These are phyloP conservation scores for Clathrospora elynae DNA, from an alignment of 2,329 filamentous ascomycete species.

Conservation along the genomic window DNA sequence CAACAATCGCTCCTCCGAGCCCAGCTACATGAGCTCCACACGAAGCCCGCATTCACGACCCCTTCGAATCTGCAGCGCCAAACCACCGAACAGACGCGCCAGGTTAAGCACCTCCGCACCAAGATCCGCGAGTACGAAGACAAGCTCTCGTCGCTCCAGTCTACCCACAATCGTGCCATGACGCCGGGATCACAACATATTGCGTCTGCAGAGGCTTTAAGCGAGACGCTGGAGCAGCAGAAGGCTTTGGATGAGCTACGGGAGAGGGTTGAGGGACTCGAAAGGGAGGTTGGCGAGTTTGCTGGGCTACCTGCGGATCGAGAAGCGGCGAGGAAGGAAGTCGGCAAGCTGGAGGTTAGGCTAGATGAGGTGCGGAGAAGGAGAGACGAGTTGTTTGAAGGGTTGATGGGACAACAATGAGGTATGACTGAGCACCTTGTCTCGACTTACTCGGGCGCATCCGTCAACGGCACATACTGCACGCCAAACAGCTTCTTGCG, in stretches of 20 bases:
- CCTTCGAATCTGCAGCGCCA: constrained; percentile 66
- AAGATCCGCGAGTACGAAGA: constrained; percentile 69
- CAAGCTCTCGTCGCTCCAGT: constrained; percentile 47
- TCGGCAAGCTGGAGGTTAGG: constrained; percentile 69
- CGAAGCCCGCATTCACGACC: constrained; percentile 48
- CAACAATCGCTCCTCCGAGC: constrained; percentile 39
- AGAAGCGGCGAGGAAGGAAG: constrained; percentile 69
- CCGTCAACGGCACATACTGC: constrained; percentile 76
- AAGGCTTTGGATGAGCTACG: constrained; percentile 65
- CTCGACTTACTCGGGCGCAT: constrained; percentile 58
- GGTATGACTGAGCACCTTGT: constrained; percentile 1
- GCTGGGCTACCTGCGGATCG: constrained; percentile 74
- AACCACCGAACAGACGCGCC: constrained; percentile 75
- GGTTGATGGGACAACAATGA: constrained; percentile 60
- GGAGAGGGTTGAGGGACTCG: constrained; percentile 63
- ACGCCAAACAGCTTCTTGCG: constrained; percentile 67
- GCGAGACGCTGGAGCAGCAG: constrained; percentile 65
- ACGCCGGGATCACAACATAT: constrained; percentile 41
- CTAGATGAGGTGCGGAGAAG: constrained; percentile 64
- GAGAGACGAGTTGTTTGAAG: constrained; percentile 77
- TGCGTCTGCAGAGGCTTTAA: constrained; percentile 58
- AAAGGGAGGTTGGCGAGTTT: constrained; percentile 68
- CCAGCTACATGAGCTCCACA: constrained; percentile 39
- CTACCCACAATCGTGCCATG: constrained; percentile 25
- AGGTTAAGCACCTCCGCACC: constrained; percentile 67